phyloP scores from a whole-genome alignment of 768 basidiomycete genomes.

The Tephrocybe sp. region DNA sequence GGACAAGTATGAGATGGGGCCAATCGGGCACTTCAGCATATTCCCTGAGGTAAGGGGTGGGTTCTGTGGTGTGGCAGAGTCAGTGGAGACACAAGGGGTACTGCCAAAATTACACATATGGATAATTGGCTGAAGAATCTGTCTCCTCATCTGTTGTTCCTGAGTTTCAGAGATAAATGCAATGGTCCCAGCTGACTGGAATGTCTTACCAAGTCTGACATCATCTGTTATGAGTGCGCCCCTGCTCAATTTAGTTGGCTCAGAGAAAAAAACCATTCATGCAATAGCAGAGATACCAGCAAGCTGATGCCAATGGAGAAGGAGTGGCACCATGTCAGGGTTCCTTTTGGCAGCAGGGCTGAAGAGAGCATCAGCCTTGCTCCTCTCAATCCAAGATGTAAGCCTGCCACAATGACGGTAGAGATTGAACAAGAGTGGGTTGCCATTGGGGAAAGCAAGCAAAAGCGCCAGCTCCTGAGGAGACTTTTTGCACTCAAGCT shows the following conservation, averaged over 20 bases:
- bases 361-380: background rate
- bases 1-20: conserved; percentile 7
- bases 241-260: background rate
- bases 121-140: conserved; percentile 20
- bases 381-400: conserved; percentile 9
- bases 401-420: conserved; percentile 3
- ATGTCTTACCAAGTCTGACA: conserved; percentile 19
- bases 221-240: conserved; percentile 23
- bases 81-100: background rate
- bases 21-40: background rate
- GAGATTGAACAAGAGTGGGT: conserved; percentile 16
- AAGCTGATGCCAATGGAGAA: conserved; percentile 23
- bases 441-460: conserved; percentile 7
- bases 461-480: background rate
- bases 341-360: background rate
- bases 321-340: conserved; percentile 2
- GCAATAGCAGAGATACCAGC: conserved; percentile 18
- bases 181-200: conserved; percentile 2
- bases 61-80: background rate
- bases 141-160: background rate
- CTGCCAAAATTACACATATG: conserved; percentile 11
- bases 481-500: conserved; percentile 17
- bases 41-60: background rate
- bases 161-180: conserved; percentile 2
- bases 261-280: background rate